phyloP scores from a whole-genome alignment of 1,284 basidiomycete genomes.

The Coniferiporia weirii region DNA sequence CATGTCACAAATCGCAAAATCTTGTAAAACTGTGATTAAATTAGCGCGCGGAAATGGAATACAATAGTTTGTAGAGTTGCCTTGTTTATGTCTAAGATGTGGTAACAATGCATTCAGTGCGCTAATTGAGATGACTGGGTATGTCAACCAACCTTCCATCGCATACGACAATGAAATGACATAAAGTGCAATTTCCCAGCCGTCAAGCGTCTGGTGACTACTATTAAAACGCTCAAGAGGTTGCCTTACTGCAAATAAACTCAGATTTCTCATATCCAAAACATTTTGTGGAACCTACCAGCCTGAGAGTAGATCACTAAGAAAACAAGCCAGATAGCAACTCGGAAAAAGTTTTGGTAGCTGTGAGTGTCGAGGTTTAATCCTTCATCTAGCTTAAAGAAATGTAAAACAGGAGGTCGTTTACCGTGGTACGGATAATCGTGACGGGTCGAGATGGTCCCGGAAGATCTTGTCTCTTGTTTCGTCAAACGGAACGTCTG shows the following conservation, averaged over 20 bases:
- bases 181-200: slow-evolving; percentile 77
- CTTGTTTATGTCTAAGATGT: slow-evolving; percentile 53
- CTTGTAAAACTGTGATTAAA: slow-evolving; percentile 49
- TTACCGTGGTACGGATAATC: slow-evolving; percentile 84
- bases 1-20: slow-evolving; percentile 62
- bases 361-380: slow-evolving; percentile 29
- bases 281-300: slow-evolving; percentile 37
- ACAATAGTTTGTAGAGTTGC: slow-evolving; percentile 32
- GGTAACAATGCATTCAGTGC: background rate
- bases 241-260: slow-evolving; percentile 49
- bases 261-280: background rate
- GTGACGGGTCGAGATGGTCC: slow-evolving; percentile 68
- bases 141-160: slow-evolving; percentile 57
- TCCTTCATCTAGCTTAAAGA: background rate
- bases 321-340: slow-evolving; percentile 81
- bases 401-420: slow-evolving; percentile 13
- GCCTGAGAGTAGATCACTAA: slow-evolving; percentile 83
- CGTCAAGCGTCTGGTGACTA: slow-evolving; percentile 50
- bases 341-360: slow-evolving; percentile 74
- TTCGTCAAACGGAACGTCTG: slow-evolving; percentile 60
- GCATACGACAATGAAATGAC: slow-evolving; percentile 70
- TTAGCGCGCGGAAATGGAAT: background rate
- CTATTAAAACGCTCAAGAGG: slow-evolving; percentile 60
- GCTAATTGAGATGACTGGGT: background rate
- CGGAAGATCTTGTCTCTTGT: slow-evolving; percentile 52